Evolutionary conservation across 2,329 filamentous ascomycete species (phyloP), one percentile per base, ranked within the genome.

Genomic region (Chalaropsis ovoidea): DNA sequence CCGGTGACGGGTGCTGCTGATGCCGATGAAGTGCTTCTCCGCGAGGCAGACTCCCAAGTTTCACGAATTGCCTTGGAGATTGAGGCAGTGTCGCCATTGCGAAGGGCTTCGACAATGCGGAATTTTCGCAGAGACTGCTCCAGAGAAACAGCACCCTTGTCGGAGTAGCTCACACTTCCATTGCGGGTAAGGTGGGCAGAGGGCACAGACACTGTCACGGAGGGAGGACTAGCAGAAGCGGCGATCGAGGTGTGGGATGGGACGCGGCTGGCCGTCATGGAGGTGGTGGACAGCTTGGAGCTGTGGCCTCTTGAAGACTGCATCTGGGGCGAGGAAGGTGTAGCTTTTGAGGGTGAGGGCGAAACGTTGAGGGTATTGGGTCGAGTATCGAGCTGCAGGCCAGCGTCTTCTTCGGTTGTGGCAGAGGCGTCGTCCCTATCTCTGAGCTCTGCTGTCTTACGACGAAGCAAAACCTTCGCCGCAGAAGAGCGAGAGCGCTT

Each of bases 91-190:
- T 99, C 93, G 64, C 94, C 94, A 74, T 84, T 94, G 69, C 93
- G 85, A 69, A 99, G 79, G 52, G 92, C 88, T 77, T 97, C 94
- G 73, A 97, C 96, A 60, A 96, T 85, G 70, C 92, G 86, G 76
- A 99, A 99, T 70, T 95, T 92, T 73, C 88, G 86, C 64, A 99
- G 90, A 0, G 93, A 96, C 75, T 96, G 91, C 73, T 99, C 92
- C 67, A 99, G 88, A 27, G 84, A 86, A 43, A 73, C 76, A 31
- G 63, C 52, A 3, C 74, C 76, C 71, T 79, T 82, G 62, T 79
- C 78, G 49, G 71, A 68, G 49, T 66, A 64, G 27, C 70, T 68
- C 24, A 68, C 65, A 52, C 47, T 68, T 27, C 67, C 69, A 45
- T 63, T 68, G 19, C 67, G 69, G 43, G 63, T 67, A 67, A 65